Evolutionary conservation across 1,284 basidiomycete genomes (phyloP).

Genomic region (Fomitiporia mediterranea): DNA sequence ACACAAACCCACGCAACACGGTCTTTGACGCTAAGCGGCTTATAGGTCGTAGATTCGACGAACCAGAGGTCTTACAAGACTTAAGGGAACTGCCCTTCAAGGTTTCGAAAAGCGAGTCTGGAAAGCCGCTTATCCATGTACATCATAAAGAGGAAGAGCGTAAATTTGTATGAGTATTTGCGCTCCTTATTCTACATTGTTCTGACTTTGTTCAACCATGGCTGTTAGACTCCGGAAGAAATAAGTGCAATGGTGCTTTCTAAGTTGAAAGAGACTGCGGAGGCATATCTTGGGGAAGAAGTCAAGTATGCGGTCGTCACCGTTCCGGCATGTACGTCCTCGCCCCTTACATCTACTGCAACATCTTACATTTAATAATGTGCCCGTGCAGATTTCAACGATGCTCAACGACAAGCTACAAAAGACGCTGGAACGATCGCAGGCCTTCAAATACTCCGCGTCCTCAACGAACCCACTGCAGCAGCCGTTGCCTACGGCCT

Average conservation of each 20-base stretch:
- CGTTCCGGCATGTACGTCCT: slow-evolving; percentile 86
- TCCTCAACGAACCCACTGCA: slow-evolving; percentile 95
- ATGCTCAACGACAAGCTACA: slow-evolving; percentile 93
- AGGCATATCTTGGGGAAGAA: slow-evolving; percentile 94
- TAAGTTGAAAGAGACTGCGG: slow-evolving; percentile 99
- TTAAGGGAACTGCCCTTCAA: slow-evolving; percentile 96
- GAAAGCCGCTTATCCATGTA: slow-evolving; percentile 86
- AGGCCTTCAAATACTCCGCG: slow-evolving; percentile 90
- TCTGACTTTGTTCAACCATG: slow-evolving; percentile 11
- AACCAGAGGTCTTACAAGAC: slow-evolving; percentile 89
- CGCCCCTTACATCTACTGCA: too few species aligned
- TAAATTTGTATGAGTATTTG: slow-evolving; percentile 70
- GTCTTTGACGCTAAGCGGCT: slow-evolving; percentile 90
- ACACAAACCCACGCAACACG: slow-evolving; percentile 78
- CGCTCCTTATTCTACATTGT: neutral
- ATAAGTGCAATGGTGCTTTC: slow-evolving; percentile 90
- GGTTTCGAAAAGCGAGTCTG: slow-evolving; percentile 68
- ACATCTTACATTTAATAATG: too few species aligned
- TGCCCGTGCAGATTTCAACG: slow-evolving; percentile 83
- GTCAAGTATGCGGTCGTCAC: slow-evolving; percentile 98
- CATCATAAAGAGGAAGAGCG: slow-evolving; percentile 83
- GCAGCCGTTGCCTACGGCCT: slow-evolving; percentile 98
- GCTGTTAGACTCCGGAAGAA: slow-evolving; percentile 74
- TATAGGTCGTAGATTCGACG: slow-evolving; percentile 81
- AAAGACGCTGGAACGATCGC: slow-evolving; percentile 92